These are phyloP conservation scores for Malassezia restricta DNA, from an alignment of 1,284 basidiomycete genomes.

Conservation along the genomic window DNA sequence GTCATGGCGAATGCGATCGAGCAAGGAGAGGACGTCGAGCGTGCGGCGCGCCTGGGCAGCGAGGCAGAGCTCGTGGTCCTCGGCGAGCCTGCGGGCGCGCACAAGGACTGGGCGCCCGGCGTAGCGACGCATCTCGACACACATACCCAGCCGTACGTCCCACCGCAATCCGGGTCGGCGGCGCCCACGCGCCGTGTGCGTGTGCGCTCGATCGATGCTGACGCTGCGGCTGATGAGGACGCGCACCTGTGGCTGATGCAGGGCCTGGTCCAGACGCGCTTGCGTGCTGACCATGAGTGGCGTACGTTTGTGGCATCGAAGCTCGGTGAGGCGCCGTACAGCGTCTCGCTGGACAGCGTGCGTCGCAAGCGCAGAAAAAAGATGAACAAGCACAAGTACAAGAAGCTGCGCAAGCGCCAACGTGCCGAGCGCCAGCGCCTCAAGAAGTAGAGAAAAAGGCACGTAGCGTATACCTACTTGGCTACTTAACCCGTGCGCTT, in stretches of 20 bases:
- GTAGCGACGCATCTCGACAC: constrained; percentile 39
- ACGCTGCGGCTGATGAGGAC: constrained; percentile 24
- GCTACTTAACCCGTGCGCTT: constrained; percentile 49
- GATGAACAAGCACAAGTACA: constrained; percentile 46
- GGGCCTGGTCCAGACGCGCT: constrained; percentile 35
- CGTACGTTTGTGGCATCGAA: constrained; percentile 25
- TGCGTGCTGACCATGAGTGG: constrained; percentile 33
- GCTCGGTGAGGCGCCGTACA: constrained; percentile 18
- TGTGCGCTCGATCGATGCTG: background rate
- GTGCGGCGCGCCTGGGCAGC: constrained; percentile 34
- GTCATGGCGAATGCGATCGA: constrained; percentile 36
- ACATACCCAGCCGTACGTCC: constrained; percentile 32
- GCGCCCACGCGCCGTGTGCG: background rate
- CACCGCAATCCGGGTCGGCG: constrained; percentile 15
- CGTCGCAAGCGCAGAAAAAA: constrained; percentile 44
- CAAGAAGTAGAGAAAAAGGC: constrained; percentile 23
- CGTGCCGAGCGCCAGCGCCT: constrained; percentile 37
- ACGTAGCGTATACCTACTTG: background rate
- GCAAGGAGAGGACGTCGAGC: constrained; percentile 34
- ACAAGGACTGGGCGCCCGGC: constrained; percentile 33
- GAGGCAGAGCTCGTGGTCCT: constrained; percentile 43
- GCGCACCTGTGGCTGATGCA: constrained; percentile 39
- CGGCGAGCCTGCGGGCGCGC: constrained; percentile 38
- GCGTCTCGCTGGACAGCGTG: constrained; percentile 40
- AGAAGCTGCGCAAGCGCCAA: constrained; percentile 42